phyloP scores from a whole-genome alignment of 371 early-diverging fungal species.

The Mortierella sp. region DNA sequence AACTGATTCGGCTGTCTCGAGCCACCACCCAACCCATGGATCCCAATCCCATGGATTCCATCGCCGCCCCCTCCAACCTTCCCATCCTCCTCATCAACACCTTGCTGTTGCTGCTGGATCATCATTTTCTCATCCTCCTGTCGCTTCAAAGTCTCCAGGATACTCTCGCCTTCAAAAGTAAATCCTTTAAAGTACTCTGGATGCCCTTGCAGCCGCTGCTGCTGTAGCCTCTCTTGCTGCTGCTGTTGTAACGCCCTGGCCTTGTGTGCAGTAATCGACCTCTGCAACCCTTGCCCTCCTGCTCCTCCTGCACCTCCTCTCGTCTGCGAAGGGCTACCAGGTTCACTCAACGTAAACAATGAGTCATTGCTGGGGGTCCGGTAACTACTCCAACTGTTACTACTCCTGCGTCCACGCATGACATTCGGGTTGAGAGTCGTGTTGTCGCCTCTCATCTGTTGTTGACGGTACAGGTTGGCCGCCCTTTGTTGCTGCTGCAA shows the following conservation, averaged over 20 bases:
- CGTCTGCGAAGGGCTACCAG: constrained; percentile 20
- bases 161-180: constrained; percentile 57
- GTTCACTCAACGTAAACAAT: constrained; percentile 29
- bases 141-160: constrained; percentile 44
- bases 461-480: constrained; percentile 50
- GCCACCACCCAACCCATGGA: not conserved
- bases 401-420: constrained; percentile 34
- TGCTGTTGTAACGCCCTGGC: constrained; percentile 34
- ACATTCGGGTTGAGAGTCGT: constrained; percentile 25
- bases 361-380: constrained; percentile 51
- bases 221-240: constrained; percentile 27
- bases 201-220: constrained; percentile 20
- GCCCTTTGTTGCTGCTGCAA: constrained; percentile 53
- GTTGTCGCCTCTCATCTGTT: constrained; percentile 36
- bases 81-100: constrained; percentile 1
- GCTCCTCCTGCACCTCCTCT: constrained; percentile 12
- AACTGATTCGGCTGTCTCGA: constrained; percentile 20
- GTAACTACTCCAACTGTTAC: constrained; percentile 50
- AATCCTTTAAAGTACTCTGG: constrained; percentile 55
- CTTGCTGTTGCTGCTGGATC: not conserved
- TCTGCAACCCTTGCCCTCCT: not conserved
- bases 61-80: not conserved
- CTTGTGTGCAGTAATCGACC: constrained; percentile 20
- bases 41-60: not conserved
- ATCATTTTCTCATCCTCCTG: constrained; percentile 37